Percentiles rank a stretch among this genome's conserved stretches.
These are phyloP conservation scores for Aspergillus hiratsukae DNA, from an alignment of 2,329 filamentous ascomycete genomes.

Conservation along the genomic window DNA sequence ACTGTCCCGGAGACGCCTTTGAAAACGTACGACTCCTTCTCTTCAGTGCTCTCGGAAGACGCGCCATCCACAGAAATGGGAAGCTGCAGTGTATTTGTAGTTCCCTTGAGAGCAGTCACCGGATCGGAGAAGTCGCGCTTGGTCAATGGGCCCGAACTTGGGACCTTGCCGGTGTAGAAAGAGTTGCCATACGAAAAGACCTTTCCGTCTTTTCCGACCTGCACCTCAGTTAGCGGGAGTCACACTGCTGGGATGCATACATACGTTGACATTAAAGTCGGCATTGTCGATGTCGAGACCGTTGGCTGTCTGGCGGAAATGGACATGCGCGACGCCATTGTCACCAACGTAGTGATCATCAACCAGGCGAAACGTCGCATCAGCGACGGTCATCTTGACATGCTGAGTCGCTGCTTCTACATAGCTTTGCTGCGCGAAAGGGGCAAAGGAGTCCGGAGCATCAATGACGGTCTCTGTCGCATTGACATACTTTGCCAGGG, in stretches of 20 bases:
- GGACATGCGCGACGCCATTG: constrained; percentile 13
- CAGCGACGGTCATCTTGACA: constrained; percentile 3
- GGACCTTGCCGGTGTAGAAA: constrained; percentile 8
- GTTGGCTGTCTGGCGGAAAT: constrained; percentile 11
- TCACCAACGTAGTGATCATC: constrained; percentile 13
- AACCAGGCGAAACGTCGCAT: constrained; percentile 7
- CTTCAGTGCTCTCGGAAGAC: background rate
- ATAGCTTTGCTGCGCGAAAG: constrained; percentile 4
- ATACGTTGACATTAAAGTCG: constrained; percentile 15
- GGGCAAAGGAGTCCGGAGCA: background rate
- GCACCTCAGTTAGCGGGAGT: background rate
- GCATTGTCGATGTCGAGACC: constrained; percentile 15
- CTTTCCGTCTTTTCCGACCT: constrained; percentile 13
- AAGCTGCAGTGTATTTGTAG: constrained; percentile 1
- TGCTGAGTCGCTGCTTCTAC: constrained; percentile 5
- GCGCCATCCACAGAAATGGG: background rate
- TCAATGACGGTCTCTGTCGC: background rate
- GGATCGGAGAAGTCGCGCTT: constrained; percentile 4
- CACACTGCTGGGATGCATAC: background rate
- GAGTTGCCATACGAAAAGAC: constrained; percentile 14
- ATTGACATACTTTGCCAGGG: constrained; percentile 3
- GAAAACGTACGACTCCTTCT: constrained; percentile 5
- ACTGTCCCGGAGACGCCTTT: constrained; percentile 7
- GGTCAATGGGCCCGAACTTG: background rate
- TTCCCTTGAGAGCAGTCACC: constrained; percentile 4